Conservation (phyloP, 2,329 filamentous ascomycete genomes). For the Colletotrichum scovillei region DNA sequence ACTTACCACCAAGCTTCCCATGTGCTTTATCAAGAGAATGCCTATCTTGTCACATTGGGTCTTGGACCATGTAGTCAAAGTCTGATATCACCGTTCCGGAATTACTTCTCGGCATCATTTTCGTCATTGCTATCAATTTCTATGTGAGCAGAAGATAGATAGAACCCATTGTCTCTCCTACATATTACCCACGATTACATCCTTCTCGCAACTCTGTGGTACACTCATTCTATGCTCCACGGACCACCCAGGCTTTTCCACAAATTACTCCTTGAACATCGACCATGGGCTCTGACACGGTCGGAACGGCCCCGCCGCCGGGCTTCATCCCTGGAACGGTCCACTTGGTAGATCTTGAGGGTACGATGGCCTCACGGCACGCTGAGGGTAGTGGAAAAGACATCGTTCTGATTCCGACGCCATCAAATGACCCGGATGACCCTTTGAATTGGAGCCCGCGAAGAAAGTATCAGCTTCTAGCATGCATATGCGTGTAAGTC, state of each 20-base stretch:
- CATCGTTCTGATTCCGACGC: conserved; percentile 40
- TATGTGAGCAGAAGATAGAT: background rate
- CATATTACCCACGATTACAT: background rate
- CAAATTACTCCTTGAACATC: background rate
- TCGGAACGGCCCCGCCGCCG: background rate
- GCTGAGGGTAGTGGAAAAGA: conserved; percentile 23
- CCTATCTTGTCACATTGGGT: background rate
- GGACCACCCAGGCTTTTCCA: background rate
- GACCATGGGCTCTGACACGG: background rate
- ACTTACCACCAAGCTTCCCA: background rate
- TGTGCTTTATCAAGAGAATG: background rate
- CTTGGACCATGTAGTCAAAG: background rate
- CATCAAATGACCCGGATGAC: conserved; percentile 41
- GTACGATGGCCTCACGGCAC: background rate
- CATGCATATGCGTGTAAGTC: conserved; percentile 37
- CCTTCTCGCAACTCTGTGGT: background rate
- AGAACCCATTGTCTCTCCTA: background rate
- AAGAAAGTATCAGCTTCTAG: conserved; percentile 37
- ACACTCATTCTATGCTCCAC: background rate
- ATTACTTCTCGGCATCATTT: background rate
- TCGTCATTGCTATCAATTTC: background rate
- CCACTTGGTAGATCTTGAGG: background rate
- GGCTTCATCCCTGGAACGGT: background rate
- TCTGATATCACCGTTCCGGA: background rate
- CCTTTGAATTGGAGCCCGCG: conserved; percentile 41